Base-by-base conservation (phyloP, 805 yeast genomes). In the Candida ficus region DNA sequence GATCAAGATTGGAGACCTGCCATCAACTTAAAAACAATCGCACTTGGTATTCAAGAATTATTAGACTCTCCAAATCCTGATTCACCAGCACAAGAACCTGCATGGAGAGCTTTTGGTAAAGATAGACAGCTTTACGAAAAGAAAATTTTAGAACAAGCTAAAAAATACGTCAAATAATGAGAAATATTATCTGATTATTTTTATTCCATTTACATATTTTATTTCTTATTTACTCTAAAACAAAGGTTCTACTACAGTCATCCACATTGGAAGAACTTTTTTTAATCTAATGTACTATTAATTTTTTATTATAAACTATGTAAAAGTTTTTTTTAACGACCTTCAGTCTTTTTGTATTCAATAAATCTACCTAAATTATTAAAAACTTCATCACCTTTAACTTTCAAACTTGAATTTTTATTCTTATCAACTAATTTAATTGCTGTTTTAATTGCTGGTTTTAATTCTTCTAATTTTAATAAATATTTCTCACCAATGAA, bases 1-100 rank as follows among this genome's bases (percentile, higher is more conserved):
- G 89, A 83, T 34, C 95, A 90, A 62, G 98, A 88, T 62, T 93
- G 99, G 99, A 78, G 96, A 57, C 99, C 99, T 1, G 96, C 96
- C 8, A 84, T 91, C 50, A 86, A 95, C 13, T 64, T 91, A 50
- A 89, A 87, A 57, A 95, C 91, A 59, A 83, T 93, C 43, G 81
- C 84, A 2, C 67, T 89, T 46, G 99, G 99, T 5, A 80, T 93
- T 38, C 99, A 93, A 63, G 96, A 90, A 61, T 71, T 93, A 41
- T 69, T 93, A 45, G 86, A 84, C 55, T 74, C 80, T 28, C 99
- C 99, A 28, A 93, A 93, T 58, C 95, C 95, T 18, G 81, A 81
- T 46, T 89, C 97, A 0, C 99, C 99, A 3, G 99, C 99, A 0
- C 99, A 93, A 64, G 93, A 88, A 50, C 95, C 95, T 4, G 98